These are phyloP conservation scores for Lichtheimia ornata DNA, from an alignment of 371 early-diverging fungal genomes.

Conservation along the genomic window DNA sequence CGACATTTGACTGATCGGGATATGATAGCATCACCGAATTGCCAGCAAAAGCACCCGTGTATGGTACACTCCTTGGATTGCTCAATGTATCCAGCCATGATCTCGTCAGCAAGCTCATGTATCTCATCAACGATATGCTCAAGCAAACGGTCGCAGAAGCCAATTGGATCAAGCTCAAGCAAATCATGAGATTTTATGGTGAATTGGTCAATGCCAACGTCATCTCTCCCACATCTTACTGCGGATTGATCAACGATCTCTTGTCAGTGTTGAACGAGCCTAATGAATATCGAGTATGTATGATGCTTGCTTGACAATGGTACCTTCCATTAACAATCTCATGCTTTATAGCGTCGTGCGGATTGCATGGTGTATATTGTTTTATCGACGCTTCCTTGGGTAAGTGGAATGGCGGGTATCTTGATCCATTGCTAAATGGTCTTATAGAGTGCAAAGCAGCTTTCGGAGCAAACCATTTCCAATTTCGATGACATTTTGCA, in stretches of 20 bases:
- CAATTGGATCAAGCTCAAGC: constrained; percentile 75
- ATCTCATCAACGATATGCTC: constrained; percentile 46
- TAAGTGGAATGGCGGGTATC: constrained; percentile 20
- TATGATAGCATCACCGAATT: constrained; percentile 67
- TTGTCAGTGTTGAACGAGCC: constrained; percentile 61
- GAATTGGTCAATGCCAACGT: constrained; percentile 81
- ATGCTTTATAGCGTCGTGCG: constrained; percentile 48
- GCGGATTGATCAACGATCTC: constrained; percentile 63
- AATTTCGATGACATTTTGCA: constrained; percentile 63
- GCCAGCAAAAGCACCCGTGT: constrained; percentile 80
- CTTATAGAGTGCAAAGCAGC: constrained; percentile 49
- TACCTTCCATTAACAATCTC: background rate
- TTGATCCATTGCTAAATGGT: background rate
- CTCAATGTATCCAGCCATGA: constrained; percentile 63
- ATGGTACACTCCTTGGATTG: constrained; percentile 76
- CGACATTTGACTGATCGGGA: background rate
- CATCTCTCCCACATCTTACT: constrained; percentile 64
- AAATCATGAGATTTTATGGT: constrained; percentile 78
- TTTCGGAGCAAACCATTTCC: constrained; percentile 56
- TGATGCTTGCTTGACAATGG: background rate
- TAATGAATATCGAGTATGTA: constrained; percentile 44
- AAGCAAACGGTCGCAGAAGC: constrained; percentile 50
- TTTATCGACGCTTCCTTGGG: constrained; percentile 80
- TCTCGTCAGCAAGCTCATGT: constrained; percentile 33
- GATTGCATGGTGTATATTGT: constrained; percentile 78